Percentiles rank a stretch among this genome's conserved stretches.
Evolutionary conservation across 768 basidiomycete genomes (phyloP).

Genomic region (Psilocybe cubensis): DNA sequence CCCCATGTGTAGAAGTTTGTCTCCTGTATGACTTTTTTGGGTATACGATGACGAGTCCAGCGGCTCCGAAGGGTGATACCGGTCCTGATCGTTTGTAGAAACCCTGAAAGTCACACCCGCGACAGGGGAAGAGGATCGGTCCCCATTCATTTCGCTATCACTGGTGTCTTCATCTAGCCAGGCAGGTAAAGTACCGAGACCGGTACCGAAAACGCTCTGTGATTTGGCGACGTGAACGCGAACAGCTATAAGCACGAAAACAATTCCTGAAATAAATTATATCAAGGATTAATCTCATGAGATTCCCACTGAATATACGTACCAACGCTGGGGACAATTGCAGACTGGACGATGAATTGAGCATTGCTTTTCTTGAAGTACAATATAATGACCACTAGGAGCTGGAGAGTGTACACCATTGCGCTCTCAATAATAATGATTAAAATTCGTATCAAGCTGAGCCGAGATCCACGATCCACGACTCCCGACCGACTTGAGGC

Average conservation of each 20-base stretch:
- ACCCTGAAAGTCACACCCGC: conserved; percentile 4
- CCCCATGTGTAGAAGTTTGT: conserved; percentile 1
- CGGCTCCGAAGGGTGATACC: conserved; percentile 3
- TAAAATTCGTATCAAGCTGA: conserved; percentile 16
- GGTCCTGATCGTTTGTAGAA: conserved; percentile 2
- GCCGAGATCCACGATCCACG: conserved; percentile 10
- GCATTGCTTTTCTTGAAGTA: conserved; percentile 16
- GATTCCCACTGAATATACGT: neutral
- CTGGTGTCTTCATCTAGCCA: conserved; percentile 15
- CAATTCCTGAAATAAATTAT: conserved; percentile 13
- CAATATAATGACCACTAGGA: conserved; percentile 25
- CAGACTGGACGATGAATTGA: conserved; percentile 22
- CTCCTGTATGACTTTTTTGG: conserved; percentile 3
- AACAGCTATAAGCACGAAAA: conserved; percentile 25
- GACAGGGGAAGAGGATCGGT: conserved; percentile 4
- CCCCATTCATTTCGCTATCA: conserved; percentile 7
- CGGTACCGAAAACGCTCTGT: conserved; percentile 9
- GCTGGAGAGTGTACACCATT: conserved; percentile 25
- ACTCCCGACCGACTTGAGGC: conserved; percentile 22
- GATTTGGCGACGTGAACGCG: conserved; percentile 18
- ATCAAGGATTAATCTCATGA: neutral
- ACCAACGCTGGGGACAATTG: conserved; percentile 28
- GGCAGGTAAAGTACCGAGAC: conserved; percentile 11
- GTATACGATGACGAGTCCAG: conserved; percentile 6
- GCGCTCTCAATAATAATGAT: conserved; percentile 30